phyloP scores from a whole-genome alignment of 2,329 filamentous ascomycete species.

The Cladophialophora bantiana region DNA sequence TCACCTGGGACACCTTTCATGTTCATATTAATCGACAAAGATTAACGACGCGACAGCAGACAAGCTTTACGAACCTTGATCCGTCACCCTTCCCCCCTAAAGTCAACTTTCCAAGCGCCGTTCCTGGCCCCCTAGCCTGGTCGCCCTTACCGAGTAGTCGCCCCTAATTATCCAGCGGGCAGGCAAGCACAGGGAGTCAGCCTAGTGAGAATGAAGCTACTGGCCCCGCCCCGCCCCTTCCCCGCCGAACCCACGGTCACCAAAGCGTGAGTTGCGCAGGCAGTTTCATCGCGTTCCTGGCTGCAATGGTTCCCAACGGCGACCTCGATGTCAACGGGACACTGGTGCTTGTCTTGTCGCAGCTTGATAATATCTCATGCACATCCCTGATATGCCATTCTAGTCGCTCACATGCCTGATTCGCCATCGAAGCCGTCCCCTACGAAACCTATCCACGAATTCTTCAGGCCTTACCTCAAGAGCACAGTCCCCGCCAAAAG shows the following conservation, averaged over 20 bases:
- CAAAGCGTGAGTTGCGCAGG: constrained; percentile 1
- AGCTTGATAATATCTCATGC: not conserved
- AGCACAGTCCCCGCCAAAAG: constrained; percentile 41
- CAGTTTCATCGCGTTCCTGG: not conserved
- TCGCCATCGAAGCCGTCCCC: constrained; percentile 24
- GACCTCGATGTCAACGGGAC: not conserved
- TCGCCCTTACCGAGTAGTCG: too few species aligned
- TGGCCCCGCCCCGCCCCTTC: too few species aligned
- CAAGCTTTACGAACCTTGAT: not conserved
- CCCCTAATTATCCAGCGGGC: not conserved
- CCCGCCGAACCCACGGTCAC: too few species aligned
- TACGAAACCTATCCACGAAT: constrained; percentile 45
- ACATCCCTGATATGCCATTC: constrained; percentile 19
- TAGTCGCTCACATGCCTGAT: constrained; percentile 29
- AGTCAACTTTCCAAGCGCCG: not conserved
- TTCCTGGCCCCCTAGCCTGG: not conserved
- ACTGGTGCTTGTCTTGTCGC: constrained; percentile 9
- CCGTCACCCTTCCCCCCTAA: not conserved
- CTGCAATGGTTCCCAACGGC: not conserved
- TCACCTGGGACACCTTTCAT: not conserved
- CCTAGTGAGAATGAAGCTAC: too few species aligned
- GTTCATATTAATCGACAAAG: too few species aligned
- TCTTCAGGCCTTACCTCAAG: constrained; percentile 53
- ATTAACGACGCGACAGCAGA: not conserved
- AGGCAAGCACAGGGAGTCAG: not conserved